Percentiles rank a stretch among this genome's conserved stretches.
Evolutionary conservation across 129 eudicot genomes (phyloP).

Genomic region (Artemisia argyi): DNA sequence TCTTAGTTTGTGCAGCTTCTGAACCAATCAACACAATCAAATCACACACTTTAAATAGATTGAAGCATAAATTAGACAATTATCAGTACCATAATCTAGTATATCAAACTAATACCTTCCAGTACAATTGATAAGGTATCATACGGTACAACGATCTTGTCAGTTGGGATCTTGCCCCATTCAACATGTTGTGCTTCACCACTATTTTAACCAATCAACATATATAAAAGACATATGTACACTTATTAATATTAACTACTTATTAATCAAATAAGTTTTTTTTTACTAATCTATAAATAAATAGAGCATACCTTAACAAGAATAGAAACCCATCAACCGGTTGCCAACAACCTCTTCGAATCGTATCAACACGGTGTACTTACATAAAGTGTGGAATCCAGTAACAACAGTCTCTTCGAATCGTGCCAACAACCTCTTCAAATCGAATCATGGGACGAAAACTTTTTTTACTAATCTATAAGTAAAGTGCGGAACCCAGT

Average conservation of each 20-base stretch:
- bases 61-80: conserved; percentile 4
- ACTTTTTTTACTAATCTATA: too few relatives aligned
- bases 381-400: too few relatives aligned
- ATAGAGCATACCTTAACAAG: too few relatives aligned
- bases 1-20: conserved; percentile 75
- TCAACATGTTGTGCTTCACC: conserved; percentile 94
- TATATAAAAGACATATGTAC: not conserved
- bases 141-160: conserved; percentile 94
- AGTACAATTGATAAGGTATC: conserved; percentile 65
- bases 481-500: too few relatives aligned
- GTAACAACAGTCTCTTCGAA: too few relatives aligned
- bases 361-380: too few relatives aligned
- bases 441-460: too few relatives aligned
- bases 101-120: conserved; percentile 55
- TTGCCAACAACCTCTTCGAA: too few relatives aligned
- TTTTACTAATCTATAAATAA: too few relatives aligned
- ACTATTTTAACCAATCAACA: conserved; percentile 32
- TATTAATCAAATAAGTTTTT: too few relatives aligned
- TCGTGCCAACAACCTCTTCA: too few relatives aligned
- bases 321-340: too few relatives aligned
- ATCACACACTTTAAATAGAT: conserved; percentile 7
- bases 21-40: conserved; percentile 22
- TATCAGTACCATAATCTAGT: not conserved
- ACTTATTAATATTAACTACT: not conserved
- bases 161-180: conserved; percentile 99